Base-by-base conservation (phyloP, 371 early-diverging fungal species). In the Rhizopus stolonifer region DNA sequence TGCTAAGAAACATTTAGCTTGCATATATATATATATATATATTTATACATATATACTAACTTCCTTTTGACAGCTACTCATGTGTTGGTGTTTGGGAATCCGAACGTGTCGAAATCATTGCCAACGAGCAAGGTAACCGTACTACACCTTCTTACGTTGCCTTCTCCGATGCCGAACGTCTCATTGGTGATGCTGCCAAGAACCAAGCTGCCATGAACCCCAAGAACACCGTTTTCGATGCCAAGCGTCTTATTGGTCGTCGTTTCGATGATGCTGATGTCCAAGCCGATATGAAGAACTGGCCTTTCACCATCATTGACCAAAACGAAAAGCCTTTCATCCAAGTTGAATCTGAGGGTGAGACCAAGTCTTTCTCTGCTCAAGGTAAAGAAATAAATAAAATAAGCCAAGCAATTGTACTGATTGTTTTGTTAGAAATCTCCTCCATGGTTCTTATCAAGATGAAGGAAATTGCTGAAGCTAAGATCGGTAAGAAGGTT, bases 161-260 rank as follows among this genome's bases (percentile, higher is more conserved):
- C 46, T 94, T 93, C 84, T 81, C 92, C 60, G 90, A 91, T 50
- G 64, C 69, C 47, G 91, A 88, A 75, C 85, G 91, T 78, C 80
- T 91, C 40, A 82, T 94, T 56, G 94, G 94, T 74, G 90, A 89
- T 76, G 88, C 91, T 55, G 94, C 93, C 47, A 90, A 88, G 79
- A 87, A 91, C 74, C 90, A 91, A 69, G 85, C 81, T 56, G 88
- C 89, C 49, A 83, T 89, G 87, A 87, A 89, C 80, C 88, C 88
- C 54, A 72, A 77, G 69, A 90, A 92, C 77, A 93, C 93, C 58
- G 89, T 96, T 50, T 98, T 93, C 74, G 94, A 94, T 73, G 94
- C 90, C 64, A 98, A 95, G 85, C 93, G 96, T 83, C 82, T 94
- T 33, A 94, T 98, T 68, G 96, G 96, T 83, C 89, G 96, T 69